Evolutionary conservation across 2,329 filamentous ascomycete species (phyloP), one percentile per base, ranked within the genome.

Genomic region (Diaporthe velutina): DNA sequence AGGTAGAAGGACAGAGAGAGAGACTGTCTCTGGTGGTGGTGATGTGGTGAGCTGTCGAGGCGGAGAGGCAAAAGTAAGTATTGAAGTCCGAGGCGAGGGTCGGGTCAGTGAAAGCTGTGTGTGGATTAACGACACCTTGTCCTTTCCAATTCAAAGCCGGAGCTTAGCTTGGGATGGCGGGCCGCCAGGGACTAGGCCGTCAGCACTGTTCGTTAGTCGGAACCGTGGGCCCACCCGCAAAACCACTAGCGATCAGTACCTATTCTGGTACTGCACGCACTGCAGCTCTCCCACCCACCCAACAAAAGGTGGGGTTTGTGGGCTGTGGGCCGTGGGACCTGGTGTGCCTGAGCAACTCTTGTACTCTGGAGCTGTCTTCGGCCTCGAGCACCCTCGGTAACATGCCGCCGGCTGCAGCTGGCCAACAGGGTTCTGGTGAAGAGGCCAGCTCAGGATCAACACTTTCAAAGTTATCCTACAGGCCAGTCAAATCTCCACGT

Each of bases 51-150:
- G 19, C 57, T 72, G 57, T 64, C 70, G 54, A 45, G 70, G 58
- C 35, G 70, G 57, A 72, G 42, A 64, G 55, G 55, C 55, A 58
- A 28, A 54, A 60, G 35, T 42, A 52, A 38, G 64, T 28, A 15
- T 68, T 40, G 15, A 40, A 54, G 45, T 30, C 48, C 64, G 64
- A 68, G 48, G 48, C 48, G 64, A 68, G 48, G 64, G 40, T 68
- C n/a, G n/a, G n/a, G n/a, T 55, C 40, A 38, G 33, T 54, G 30
- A 17, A 52, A 54, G 64, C 64, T 38, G n/a, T n/a, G n/a, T 68
- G 64, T 68, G 64, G 64, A 54, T 68, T 68, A 68, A 68, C 64
- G 64, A 68, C 64, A 68, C 64, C 64, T 68, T 68, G 64, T 68
- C 64, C 64, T 68, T 68, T 68, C 64, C 64, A 68, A 54, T 68